Conservation (phyloP, 495 filamentous ascomycete species). For the Neurospora discreta region DNA sequence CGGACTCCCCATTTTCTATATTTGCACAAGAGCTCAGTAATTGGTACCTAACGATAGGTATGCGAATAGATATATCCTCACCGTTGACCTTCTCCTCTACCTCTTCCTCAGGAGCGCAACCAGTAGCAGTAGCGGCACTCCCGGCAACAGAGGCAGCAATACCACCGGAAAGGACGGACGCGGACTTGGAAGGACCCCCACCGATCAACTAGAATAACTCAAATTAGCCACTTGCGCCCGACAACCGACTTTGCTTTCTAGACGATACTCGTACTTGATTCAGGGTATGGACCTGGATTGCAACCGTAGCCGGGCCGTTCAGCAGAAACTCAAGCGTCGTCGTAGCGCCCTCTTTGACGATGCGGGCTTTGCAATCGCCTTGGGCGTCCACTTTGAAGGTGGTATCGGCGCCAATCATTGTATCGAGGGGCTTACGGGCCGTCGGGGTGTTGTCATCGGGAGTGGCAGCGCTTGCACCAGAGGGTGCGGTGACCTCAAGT, state of each 20-base stretch:
- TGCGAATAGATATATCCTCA: no score
- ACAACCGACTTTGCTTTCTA: neutral
- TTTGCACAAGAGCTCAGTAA: constrained; percentile 16
- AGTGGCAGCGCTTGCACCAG: neutral
- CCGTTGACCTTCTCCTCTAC: constrained; percentile 67
- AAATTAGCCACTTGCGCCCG: constrained; percentile 12
- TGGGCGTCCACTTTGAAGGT: neutral
- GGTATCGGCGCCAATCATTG: neutral
- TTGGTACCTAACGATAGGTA: no score
- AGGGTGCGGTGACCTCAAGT: neutral
- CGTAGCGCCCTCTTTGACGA: neutral
- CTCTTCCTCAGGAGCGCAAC: constrained; percentile 56
- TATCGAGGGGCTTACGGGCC: neutral
- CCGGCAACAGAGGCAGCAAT: constrained; percentile 55
- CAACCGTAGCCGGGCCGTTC: neutral
- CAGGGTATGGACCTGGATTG: constrained; percentile 31
- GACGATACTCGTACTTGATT: constrained; percentile 58
- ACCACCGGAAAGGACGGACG: constrained; percentile 92
- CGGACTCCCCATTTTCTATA: constrained; percentile 69
- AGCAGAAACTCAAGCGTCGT: neutral
- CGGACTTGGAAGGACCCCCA: constrained; percentile 84
- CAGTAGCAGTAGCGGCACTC: constrained; percentile 52
- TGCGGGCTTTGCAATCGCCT: neutral
- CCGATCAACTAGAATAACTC: constrained; percentile 61
- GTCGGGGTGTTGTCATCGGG: neutral